Percentiles rank a stretch among this genome's conserved stretches.
Conservation (phyloP, 2,329 filamentous ascomycete species). For the Drechslerella coelobrocha region DNA sequence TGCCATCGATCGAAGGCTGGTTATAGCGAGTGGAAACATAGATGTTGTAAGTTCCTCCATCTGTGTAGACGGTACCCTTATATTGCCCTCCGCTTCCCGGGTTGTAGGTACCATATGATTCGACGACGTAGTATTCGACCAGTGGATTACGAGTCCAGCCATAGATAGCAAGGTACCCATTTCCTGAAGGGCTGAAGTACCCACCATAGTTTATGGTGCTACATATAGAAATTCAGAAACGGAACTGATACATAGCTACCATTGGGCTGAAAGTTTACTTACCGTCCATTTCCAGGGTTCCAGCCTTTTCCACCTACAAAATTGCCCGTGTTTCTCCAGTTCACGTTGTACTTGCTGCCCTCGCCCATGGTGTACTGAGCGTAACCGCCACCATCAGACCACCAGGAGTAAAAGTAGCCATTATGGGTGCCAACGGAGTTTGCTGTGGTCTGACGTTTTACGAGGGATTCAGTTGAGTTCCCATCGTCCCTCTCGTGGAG, state of each 20-base stretch:
- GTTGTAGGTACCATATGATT: constrained; percentile 59
- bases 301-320: constrained; percentile 65
- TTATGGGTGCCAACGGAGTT: constrained; percentile 64
- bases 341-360: constrained; percentile 63
- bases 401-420: constrained; percentile 69
- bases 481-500: constrained; percentile 40
- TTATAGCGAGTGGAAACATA: constrained; percentile 59
- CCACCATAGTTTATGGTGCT: constrained; percentile 57
- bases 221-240: too few species aligned
- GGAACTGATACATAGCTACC: too few species aligned
- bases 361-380: constrained; percentile 66
- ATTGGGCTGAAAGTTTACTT: constrained; percentile 16
- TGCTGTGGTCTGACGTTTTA: constrained; percentile 58
- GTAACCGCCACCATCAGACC: constrained; percentile 64
- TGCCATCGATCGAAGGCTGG: constrained; percentile 62
- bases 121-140: constrained; percentile 60
- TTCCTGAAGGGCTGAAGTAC: constrained; percentile 55
- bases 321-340: constrained; percentile 62
- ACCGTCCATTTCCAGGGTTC: constrained; percentile 59
- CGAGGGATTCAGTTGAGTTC: constrained; percentile 50
- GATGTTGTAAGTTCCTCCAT: constrained; percentile 59
- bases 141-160: constrained; percentile 59
- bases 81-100: constrained; percentile 56
- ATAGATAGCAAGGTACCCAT: constrained; percentile 60
- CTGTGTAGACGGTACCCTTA: constrained; percentile 58